Percentiles rank a stretch among this genome's conserved stretches.
phyloP scores from a whole-genome alignment of 2,329 filamentous ascomycete genomes.

The Talaromyces sp. region DNA sequence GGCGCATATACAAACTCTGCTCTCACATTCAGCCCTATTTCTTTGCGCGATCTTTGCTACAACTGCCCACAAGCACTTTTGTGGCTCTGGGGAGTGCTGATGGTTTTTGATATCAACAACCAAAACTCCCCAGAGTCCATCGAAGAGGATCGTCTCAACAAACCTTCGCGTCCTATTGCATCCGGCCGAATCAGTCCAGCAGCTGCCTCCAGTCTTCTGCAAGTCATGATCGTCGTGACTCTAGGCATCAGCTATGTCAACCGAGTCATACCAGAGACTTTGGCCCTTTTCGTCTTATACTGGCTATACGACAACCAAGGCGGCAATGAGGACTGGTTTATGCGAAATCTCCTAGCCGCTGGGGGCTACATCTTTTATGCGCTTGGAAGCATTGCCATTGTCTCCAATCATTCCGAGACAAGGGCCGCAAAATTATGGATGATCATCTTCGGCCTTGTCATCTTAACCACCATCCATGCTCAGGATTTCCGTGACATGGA shows the following conservation, averaged over 20 bases:
- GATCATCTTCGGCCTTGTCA: slow-evolving; percentile 15
- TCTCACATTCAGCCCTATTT: slow-evolving; percentile 1
- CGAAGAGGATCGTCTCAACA: slow-evolving; percentile 18
- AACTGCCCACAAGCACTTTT: slow-evolving; percentile 5
- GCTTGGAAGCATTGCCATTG: slow-evolving; percentile 11
- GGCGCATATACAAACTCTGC: slow-evolving; percentile 12
- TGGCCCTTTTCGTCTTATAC: slow-evolving; percentile 16
- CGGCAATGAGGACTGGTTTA: slow-evolving; percentile 18
- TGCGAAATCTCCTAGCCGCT: slow-evolving; percentile 17
- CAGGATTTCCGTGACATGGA: slow-evolving; percentile 19
- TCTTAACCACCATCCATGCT: slow-evolving; percentile 18
- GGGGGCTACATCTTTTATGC: slow-evolving; percentile 18
- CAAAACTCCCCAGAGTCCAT: slow-evolving; percentile 17
- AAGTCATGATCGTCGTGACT: slow-evolving; percentile 13
- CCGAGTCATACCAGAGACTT: slow-evolving; percentile 14
- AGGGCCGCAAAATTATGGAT: slow-evolving; percentile 13
- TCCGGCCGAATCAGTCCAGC: slow-evolving; percentile 13
- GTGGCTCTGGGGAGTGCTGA: slow-evolving; percentile 16
- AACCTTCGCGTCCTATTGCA: slow-evolving; percentile 15
- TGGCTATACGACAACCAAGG: slow-evolving; percentile 17
- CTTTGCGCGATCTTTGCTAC: slow-evolving; percentile 3
- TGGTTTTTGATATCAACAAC: slow-evolving; percentile 19
- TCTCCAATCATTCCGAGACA: slow-evolving; percentile 13
- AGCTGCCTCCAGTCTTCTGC: slow-evolving; percentile 10
- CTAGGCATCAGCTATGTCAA: slow-evolving; percentile 11